Evolutionary conservation across 805 yeast species (phyloP).

Genomic region (Monosporozyma servazzii): DNA sequence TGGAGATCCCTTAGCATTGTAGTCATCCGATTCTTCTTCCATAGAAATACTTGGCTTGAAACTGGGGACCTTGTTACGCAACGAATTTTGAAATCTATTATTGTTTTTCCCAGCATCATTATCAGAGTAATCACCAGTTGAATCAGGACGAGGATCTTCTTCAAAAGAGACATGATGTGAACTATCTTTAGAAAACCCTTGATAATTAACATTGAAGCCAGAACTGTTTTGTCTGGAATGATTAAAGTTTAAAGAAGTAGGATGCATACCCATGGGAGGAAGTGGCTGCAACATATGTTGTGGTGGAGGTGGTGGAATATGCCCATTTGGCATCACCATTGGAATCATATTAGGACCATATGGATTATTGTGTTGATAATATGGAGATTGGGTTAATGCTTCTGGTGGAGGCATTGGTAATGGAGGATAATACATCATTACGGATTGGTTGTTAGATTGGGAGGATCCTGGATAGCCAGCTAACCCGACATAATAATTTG

Average conservation of each 20-base stretch:
- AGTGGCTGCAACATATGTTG: not conserved
- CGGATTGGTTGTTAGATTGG: slow-evolving; percentile 14
- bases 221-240: not conserved
- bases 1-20: not conserved
- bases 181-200: not conserved
- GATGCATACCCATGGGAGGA: not conserved
- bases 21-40: not conserved
- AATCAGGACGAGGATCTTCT: not conserved
- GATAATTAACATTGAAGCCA: not conserved
- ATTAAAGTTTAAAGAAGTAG: not conserved
- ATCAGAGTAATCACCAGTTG: not conserved
- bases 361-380: not conserved
- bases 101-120: not conserved
- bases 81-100: not conserved
- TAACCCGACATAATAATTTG: slow-evolving; percentile 21
- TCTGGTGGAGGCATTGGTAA: slow-evolving; percentile 8
- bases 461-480: slow-evolving; percentile 17
- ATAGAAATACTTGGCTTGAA: not conserved
- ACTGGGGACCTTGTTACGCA: not conserved
- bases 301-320: not conserved
- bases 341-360: not conserved
- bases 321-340: not conserved
- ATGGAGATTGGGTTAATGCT: not conserved
- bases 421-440: slow-evolving; percentile 28
- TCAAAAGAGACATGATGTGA: not conserved